Evolutionary conservation across 371 early-diverging fungal species (phyloP), one percentile per base, ranked within the genome.

Genomic region (Amoeboaphelidium occidentale): DNA sequence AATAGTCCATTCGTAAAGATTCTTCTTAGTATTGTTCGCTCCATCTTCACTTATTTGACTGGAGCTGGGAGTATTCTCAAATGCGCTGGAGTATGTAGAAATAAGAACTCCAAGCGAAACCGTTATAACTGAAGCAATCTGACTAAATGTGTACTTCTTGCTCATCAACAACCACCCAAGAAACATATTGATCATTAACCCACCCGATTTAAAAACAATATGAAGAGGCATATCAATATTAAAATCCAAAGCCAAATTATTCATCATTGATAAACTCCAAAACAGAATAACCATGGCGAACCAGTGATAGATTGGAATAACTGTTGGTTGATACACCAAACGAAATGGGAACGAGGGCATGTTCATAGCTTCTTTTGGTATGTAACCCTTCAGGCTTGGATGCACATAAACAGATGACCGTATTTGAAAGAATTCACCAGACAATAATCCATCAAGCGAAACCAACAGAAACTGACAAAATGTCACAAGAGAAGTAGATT

Each of bases 181-280:
- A 3, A 74, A 55, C 87, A 89, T 84, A 55, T 79, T 84, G 25
- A 82, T 71, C 54, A 84, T 69, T 43, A 89, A 62, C 22, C 81
- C 76, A 25, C 79, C 80, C 4, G 80, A 79, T 44, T 86, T 67
- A 53, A 89, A 89, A 47, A 89, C 78, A 48, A 89, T 89, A 55
- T 89, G 90, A 46, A 89, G 56, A 2, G 85, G 85, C 41, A 89
- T 72, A 3, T 84, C 73, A 32, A 89, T 81, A 44, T 67, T 65
- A 55, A 72, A 85, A 2, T 76, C 81, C 10, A 87, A 63, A 0
- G 86, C 81, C 50, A 74, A 55, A 53, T 87, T 89, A 53, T 87
- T 89, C 47, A 87, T 57, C 2, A 79, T 63, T 0, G 86, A 85
- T 1, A 77, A 75, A 2, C 66, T 51, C 56, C 78, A 84, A 53